Conservation (phyloP, 768 basidiomycete species). For the Plicaturopsis crispa region DNA sequence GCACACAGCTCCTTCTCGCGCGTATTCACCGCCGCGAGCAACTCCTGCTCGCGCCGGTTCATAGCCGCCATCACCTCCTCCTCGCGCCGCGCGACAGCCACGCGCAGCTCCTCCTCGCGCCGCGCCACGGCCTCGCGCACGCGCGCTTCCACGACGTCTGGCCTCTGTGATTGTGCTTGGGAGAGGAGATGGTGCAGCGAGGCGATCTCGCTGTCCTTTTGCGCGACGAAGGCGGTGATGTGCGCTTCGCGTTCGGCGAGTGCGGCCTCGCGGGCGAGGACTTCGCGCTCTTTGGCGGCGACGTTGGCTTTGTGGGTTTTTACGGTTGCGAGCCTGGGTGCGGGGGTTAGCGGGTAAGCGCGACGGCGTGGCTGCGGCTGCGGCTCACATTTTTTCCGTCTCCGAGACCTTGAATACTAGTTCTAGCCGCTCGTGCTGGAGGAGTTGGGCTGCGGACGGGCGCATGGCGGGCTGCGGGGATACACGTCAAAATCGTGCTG, state of each 20-base stretch:
- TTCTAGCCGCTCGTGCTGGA: conserved; percentile 73
- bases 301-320: conserved; percentile 55
- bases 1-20: conserved; percentile 58
- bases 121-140: conserved; percentile 51
- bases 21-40: conserved; percentile 56
- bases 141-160: conserved; percentile 33
- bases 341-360: too few relatives aligned
- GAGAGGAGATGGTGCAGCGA: conserved; percentile 34
- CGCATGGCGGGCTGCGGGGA: conserved; percentile 70
- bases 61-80: conserved; percentile 63
- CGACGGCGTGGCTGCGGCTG: too few relatives aligned
- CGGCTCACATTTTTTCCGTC: conserved; percentile 66
- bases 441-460: conserved; percentile 72
- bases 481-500: neutral
- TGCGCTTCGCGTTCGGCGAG: conserved; percentile 50
- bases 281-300: conserved; percentile 55
- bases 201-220: conserved; percentile 56
- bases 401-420: conserved; percentile 67
- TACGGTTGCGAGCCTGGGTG: conserved; percentile 49
- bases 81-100: conserved; percentile 58
- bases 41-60: conserved; percentile 60
- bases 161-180: conserved; percentile 27
- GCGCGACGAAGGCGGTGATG: conserved; percentile 34
- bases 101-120: conserved; percentile 64
- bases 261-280: conserved; percentile 46